phyloP scores from a whole-genome alignment of 805 yeast species.

The Yamadazyma philogaea region DNA sequence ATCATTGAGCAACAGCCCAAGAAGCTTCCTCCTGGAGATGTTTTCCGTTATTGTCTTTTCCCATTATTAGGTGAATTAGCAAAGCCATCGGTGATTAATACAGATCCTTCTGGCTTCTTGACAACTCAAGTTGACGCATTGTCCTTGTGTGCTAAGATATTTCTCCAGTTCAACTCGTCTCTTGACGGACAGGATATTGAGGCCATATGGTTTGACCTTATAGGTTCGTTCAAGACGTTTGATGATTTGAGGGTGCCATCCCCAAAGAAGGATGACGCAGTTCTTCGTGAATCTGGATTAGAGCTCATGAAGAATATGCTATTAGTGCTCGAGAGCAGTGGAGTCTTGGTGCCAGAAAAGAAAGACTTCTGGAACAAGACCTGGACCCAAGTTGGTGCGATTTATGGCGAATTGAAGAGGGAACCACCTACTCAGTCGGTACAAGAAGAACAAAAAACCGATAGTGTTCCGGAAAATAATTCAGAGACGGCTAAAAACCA shows the following conservation, averaged over 20 bases:
- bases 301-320: conserved; percentile 43
- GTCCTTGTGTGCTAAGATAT: conserved; percentile 59
- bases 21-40: conserved; percentile 46
- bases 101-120: conserved; percentile 62
- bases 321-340: conserved; percentile 32
- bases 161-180: conserved; percentile 31
- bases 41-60: conserved; percentile 72
- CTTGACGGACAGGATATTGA: conserved; percentile 20
- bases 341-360: conserved; percentile 20
- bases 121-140: conserved; percentile 68
- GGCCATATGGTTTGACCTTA: conserved; percentile 33
- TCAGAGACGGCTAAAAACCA: not conserved
- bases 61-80: conserved; percentile 68
- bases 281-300: conserved; percentile 29
- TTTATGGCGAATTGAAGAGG: conserved; percentile 28
- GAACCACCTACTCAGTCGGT: not conserved
- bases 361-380: conserved; percentile 29
- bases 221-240: conserved; percentile 31
- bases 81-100: conserved; percentile 55
- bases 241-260: conserved; percentile 20
- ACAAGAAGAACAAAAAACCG: not conserved
- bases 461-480: not conserved
- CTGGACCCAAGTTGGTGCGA: conserved; percentile 28
- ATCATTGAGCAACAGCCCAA: conserved; percentile 30
- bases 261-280: conserved; percentile 13